These are phyloP conservation scores for Pseudozyma sp. DNA, from an alignment of 1,284 basidiomycete genomes.

Conservation along the genomic window DNA sequence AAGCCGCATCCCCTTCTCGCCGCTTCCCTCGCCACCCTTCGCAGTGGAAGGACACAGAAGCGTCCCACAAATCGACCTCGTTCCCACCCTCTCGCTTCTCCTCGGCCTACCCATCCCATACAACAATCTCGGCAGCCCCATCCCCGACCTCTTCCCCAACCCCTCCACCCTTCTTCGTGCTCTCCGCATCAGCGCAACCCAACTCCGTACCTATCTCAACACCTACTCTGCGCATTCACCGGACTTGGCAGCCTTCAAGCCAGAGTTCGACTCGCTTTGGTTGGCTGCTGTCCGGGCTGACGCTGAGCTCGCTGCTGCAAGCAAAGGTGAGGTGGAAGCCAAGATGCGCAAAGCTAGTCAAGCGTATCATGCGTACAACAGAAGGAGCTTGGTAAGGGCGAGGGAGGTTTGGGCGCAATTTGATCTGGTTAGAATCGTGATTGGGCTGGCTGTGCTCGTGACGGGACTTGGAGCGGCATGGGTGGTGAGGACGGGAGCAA, in stretches of 20 bases:
- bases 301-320: conserved; percentile 30
- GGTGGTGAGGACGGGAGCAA: conserved; percentile 23
- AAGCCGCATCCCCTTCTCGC: conserved; percentile 47
- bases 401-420: conserved; percentile 95
- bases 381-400: conserved; percentile 78
- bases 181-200: conserved; percentile 79
- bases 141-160: conserved; percentile 84
- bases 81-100: conserved; percentile 89
- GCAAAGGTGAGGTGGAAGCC: conserved; percentile 12
- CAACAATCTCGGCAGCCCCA: conserved; percentile 90
- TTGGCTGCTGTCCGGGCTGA: conserved; percentile 49
- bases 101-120: conserved; percentile 93
- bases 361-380: conserved; percentile 73
- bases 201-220: conserved; percentile 82
- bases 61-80: conserved; percentile 92
- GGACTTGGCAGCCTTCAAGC: conserved; percentile 73
- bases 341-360: conserved; percentile 31
- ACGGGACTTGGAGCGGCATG: conserved; percentile 19
- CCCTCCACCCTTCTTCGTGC: conserved; percentile 74
- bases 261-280: conserved; percentile 61
- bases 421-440: conserved; percentile 80
- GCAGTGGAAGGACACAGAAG: conserved; percentile 73
- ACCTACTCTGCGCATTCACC: conserved; percentile 77
- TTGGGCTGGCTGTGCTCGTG: conserved; percentile 73
- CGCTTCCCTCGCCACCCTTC: conserved; percentile 55